phyloP scores from a whole-genome alignment of 306 rosid species.

The Dalbergia oliveri region DNA sequence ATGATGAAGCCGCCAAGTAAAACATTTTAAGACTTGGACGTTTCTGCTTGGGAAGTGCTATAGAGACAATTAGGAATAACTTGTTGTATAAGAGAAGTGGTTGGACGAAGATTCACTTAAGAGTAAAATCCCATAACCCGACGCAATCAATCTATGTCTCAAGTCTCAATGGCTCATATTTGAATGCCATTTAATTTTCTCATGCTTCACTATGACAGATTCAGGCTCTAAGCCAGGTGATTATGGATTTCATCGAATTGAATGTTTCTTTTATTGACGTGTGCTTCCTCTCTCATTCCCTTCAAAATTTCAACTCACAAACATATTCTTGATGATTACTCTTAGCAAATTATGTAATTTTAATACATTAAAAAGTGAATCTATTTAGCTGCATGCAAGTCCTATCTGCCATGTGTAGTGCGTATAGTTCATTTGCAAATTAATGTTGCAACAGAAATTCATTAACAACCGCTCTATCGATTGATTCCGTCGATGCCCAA shows the following conservation, averaged over 20 bases:
- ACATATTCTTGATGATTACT: too few species aligned
- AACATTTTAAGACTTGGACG: neutral
- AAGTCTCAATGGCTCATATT: too few species aligned
- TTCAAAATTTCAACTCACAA: too few species aligned
- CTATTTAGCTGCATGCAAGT: too few species aligned
- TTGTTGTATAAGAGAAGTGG: conserved; percentile 1
- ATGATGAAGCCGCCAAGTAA: neutral
- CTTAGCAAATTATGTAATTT: too few species aligned
- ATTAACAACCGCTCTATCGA: neutral
- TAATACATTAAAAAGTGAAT: too few species aligned
- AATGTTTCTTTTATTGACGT: conserved; percentile 22
- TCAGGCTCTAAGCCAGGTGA: neutral
- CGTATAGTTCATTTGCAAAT: neutral
- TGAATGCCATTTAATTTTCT: neutral
- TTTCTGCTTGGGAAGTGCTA: neutral
- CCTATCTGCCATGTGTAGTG: conserved; percentile 19
- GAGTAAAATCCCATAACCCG: neutral
- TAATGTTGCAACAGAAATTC: neutral
- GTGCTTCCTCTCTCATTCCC: too few species aligned
- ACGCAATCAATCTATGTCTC: conserved; percentile 5
- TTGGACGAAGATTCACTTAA: conserved; percentile 1
- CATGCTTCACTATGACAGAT: neutral
- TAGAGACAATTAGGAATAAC: neutral
- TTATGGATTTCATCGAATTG: neutral
- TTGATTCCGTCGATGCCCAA: neutral